Conservation (phyloP, 768 basidiomycete species). For the Peribolospora kevripleyi region DNA sequence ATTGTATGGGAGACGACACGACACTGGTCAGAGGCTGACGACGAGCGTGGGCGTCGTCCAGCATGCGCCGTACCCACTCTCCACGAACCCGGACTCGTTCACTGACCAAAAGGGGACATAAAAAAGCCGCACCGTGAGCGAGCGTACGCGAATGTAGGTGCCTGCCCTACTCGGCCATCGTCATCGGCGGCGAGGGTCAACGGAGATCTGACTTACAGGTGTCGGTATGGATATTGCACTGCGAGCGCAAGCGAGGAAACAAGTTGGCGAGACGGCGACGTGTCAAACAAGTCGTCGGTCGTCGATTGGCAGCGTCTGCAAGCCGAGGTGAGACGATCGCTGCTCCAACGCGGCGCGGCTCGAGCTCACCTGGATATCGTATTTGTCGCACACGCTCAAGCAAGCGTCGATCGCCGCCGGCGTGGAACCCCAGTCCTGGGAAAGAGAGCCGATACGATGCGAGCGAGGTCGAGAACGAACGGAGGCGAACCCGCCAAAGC, state of each 20-base stretch:
- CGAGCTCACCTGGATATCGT: constrained; percentile 70
- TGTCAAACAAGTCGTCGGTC: too few relatives aligned
- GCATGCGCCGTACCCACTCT: constrained; percentile 32
- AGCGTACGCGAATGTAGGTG: too few relatives aligned
- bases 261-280: not conserved
- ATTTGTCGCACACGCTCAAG: constrained; percentile 60
- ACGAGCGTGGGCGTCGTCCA: not conserved
- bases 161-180: too few relatives aligned
- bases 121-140: too few relatives aligned
- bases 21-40: too few relatives aligned
- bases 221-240: constrained; percentile 89
- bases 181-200: too few relatives aligned
- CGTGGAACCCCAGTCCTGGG: constrained; percentile 77
- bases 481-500: not conserved
- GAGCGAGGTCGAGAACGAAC: not conserved
- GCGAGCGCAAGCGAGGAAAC: not conserved
- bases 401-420: constrained; percentile 55
- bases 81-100: constrained; percentile 92
- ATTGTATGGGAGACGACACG: too few relatives aligned
- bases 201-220: too few relatives aligned
- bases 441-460: not conserved
- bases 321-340: too few relatives aligned
- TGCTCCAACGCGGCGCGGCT: too few relatives aligned
- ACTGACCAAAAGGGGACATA: too few relatives aligned
- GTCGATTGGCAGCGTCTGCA: too few relatives aligned